A percentile compares a stretch with the other conserved stretches of the same genome.
Conservation (phyloP, 1,139 yeast species). For the Arxiozyma telluris region DNA sequence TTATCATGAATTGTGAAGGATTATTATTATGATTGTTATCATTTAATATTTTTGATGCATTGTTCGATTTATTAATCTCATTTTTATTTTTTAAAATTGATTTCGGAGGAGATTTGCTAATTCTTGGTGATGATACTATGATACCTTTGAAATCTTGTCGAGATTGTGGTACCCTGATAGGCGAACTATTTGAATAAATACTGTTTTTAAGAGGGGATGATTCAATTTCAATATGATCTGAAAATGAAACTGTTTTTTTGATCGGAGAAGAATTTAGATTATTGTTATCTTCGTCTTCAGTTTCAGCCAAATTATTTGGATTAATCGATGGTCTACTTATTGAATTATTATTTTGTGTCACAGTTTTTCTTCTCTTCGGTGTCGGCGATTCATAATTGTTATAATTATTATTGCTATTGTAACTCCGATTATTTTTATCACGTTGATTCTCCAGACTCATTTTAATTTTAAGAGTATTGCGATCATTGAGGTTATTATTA, state of each 20-base stretch:
- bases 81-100: conserved; percentile 15
- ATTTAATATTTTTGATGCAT: not conserved
- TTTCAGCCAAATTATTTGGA: not conserved
- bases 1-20: not conserved
- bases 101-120: conserved; percentile 20
- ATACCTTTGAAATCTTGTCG: not conserved
- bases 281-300: not conserved
- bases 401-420: not conserved
- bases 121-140: conserved; percentile 18
- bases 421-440: not conserved
- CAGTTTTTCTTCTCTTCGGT: conserved; percentile 16
- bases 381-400: conserved; percentile 15
- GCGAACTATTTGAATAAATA: not conserved
- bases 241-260: conserved; percentile 25
- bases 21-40: not conserved
- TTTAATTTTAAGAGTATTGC: not conserved
- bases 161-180: not conserved
- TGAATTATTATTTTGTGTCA: not conserved
- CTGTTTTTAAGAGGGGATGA: conserved; percentile 16
- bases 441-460: not conserved
- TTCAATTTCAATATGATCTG: conserved; percentile 19
- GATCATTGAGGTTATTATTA: not conserved
- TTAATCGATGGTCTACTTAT: not conserved
- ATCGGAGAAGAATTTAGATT: conserved; percentile 15
- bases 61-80: not conserved